Evolutionary conservation across 257 asterid species (phyloP).

Genomic region (Nyctanthes arbortristis): DNA sequence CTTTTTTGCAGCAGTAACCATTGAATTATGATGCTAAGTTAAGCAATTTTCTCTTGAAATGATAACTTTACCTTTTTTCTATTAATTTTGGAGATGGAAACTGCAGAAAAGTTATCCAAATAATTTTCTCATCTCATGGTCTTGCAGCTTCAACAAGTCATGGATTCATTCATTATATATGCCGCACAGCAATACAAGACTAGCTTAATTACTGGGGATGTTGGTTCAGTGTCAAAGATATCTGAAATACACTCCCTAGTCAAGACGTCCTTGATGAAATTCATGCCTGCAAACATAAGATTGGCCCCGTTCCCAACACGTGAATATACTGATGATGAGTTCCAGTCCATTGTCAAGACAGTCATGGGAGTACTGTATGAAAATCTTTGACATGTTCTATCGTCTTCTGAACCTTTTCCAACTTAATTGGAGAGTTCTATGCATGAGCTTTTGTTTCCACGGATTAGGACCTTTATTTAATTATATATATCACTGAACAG

Average conservation of each 20-base stretch:
- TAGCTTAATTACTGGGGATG: constrained; percentile 37
- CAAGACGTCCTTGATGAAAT: constrained; percentile 60
- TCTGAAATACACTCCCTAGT: constrained; percentile 31
- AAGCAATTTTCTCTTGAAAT: background rate
- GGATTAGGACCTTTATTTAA: constrained; percentile 20
- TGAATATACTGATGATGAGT: constrained; percentile 94
- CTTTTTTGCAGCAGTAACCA: background rate
- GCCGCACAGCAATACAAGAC: constrained; percentile 65
- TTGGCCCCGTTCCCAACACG: constrained; percentile 95
- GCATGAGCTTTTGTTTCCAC: too few species aligned
- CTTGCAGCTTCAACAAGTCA: constrained; percentile 93
- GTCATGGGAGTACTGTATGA: constrained; percentile 99
- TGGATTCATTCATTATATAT: constrained; percentile 88
- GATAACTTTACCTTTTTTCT: background rate
- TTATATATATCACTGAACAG: constrained; percentile 40
- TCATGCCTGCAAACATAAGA: constrained; percentile 79
- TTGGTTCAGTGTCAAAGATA: constrained; percentile 30
- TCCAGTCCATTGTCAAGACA: constrained; percentile 90
- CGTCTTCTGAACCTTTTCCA: constrained; percentile 20
- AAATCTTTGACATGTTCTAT: constrained; percentile 22
- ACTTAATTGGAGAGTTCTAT: constrained; percentile 1
- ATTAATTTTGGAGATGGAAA: constrained; percentile 21
- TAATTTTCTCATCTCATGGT: background rate
- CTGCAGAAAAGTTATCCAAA: constrained; percentile 10
- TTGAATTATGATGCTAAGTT: background rate